Conservation (phyloP, 2,329 filamentous ascomycete genomes). For the Apiospora rasikravindrae region DNA sequence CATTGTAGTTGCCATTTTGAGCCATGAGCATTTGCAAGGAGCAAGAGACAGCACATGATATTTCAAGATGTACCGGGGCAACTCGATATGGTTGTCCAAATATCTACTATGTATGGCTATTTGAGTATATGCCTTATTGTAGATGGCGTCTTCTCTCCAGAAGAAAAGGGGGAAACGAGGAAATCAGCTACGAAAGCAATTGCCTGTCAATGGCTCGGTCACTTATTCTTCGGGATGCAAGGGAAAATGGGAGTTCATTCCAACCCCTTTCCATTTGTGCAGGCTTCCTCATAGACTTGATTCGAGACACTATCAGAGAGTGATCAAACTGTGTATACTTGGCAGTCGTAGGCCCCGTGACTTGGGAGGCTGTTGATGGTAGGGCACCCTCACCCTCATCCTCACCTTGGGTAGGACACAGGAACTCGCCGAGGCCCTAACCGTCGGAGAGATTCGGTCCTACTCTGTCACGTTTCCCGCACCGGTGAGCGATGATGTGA, state of each 20-base stretch:
- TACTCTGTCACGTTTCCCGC: neutral
- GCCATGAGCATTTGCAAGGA: slow-evolving; percentile 3
- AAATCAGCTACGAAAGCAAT: neutral
- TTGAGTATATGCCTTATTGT: neutral
- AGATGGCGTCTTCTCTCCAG: neutral
- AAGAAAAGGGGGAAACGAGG: neutral
- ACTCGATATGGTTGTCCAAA: slow-evolving; percentile 6
- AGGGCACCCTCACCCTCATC: neutral
- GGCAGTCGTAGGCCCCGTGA: neutral
- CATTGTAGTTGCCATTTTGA: neutral
- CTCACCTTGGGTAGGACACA: neutral
- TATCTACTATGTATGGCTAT: neutral
- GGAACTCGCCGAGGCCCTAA: neutral
- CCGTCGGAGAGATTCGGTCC: neutral
- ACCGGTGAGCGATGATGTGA: slow-evolving; percentile 3
- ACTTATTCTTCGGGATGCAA: neutral
- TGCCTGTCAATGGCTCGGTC: neutral
- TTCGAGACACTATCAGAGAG: neutral
- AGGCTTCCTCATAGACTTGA: neutral
- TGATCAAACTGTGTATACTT: neutral
- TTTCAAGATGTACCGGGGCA: slow-evolving; percentile 8
- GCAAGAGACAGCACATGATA: slow-evolving; percentile 1
- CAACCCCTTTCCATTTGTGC: slow-evolving; percentile 5
- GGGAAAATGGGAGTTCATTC: neutral
- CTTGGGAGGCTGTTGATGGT: neutral